Evolutionary conservation across 148 eudicot genomes (phyloP), one percentile per base, ranked within the genome.

Genomic region (Rhododendron ferrugineum): DNA sequence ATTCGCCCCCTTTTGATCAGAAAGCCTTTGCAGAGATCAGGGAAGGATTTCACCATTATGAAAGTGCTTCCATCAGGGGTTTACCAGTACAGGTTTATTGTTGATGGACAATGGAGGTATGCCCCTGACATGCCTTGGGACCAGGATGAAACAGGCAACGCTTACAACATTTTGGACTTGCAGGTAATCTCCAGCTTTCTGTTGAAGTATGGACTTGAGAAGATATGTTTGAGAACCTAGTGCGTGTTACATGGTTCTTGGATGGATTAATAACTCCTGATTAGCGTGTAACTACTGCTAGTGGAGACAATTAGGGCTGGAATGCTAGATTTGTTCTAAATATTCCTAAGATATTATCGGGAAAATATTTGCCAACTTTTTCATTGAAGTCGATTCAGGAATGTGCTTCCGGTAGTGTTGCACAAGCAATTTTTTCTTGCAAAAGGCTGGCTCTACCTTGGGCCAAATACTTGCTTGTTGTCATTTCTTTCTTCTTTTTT

Each of bases 21-120:
- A 83, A 89, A 91, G 84, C 90, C 85, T 37, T 86, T 93, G 84
- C 93, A 93, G 88, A 83, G 88, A 85, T 91, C 92, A 34, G 93
- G 92, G 44, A 91, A 90, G 80, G 93, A 93, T 60, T 91, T 91
- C 73, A 88, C 91, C n/a, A 90, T 92, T 52, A 84, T 93, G 92
- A 93, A 91, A 79, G 93, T 91, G 87, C 95, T 93, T 30, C 91
- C 92, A 34, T 89, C 92, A 30, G 95, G 95, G 36, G 95, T 93
- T 84, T 93, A 93, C 89, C 91, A 87, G 78, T 93, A 92, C 46
- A 89, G 92, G 88, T 93, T 93, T 88, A 80, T 93, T 85, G 92
- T 93, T 82, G 93, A 93, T 74, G 95, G 93, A 11, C 82, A 85
- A 44, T 87, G 88, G 91, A 88, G 87, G 84, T 91, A 86, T 88